Evolutionary conservation across 2,329 filamentous ascomycete species (phyloP).

Genomic region (Colletotrichum falcatum): DNA sequence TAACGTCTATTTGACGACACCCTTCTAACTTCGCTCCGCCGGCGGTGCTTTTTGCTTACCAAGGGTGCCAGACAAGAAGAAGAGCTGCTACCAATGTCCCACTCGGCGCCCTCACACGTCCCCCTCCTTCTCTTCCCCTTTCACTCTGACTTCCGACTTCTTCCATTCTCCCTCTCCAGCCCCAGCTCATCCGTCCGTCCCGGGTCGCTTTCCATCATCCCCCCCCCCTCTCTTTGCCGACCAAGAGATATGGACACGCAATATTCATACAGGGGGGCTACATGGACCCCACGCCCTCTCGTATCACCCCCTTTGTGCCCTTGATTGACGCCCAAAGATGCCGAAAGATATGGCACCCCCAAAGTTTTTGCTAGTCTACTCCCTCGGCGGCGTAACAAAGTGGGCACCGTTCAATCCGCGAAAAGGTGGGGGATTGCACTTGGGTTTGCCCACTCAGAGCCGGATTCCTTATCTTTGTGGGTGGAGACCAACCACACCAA

Average conservation of each 20-base stretch:
- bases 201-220: background rate
- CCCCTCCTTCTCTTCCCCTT: background rate
- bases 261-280: background rate
- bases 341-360: background rate
- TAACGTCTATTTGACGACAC: background rate
- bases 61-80: conserved; percentile 8
- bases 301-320: background rate
- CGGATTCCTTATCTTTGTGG: conserved; percentile 35
- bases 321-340: background rate
- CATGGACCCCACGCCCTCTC: background rate
- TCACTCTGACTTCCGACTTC: background rate
- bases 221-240: background rate
- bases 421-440: background rate
- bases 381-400: conserved; percentile 27
- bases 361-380: background rate
- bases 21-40: background rate
- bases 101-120: conserved; percentile 5
- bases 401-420: conserved; percentile 11
- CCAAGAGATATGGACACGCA: background rate
- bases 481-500: conserved; percentile 19
- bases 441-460: conserved; percentile 21
- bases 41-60: conserved; percentile 11
- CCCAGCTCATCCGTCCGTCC: background rate
- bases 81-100: conserved; percentile 29
- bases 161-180: background rate